Evolutionary conservation across 2,329 filamentous ascomycete genomes (phyloP).

Genomic region (Microsporum canis): DNA sequence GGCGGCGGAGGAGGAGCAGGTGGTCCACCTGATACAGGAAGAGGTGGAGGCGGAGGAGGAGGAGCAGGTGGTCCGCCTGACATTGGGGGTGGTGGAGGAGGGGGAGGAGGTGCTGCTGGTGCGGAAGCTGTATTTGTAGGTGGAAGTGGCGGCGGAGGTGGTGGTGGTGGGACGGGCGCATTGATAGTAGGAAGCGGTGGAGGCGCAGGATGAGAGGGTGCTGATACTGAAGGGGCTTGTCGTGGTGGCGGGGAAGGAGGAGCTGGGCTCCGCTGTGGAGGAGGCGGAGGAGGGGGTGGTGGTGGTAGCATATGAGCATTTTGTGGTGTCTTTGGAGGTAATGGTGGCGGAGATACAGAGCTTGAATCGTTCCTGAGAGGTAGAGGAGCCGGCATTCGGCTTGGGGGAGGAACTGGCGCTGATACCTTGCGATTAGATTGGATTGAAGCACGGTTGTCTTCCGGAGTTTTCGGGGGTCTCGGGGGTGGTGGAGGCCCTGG

Average conservation of each 20-base stretch:
- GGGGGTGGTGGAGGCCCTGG: slow-evolving; percentile 53
- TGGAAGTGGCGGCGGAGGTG: slow-evolving; percentile 24
- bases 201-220: slow-evolving; percentile 29
- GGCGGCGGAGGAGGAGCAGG: slow-evolving; percentile 43
- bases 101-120: slow-evolving; percentile 26
- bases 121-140: slow-evolving; percentile 20
- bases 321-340: slow-evolving; percentile 43
- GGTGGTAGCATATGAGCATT: slow-evolving; percentile 32
- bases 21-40: slow-evolving; percentile 20
- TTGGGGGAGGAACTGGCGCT: slow-evolving; percentile 62
- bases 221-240: slow-evolving; percentile 15
- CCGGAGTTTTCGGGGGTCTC: slow-evolving; percentile 53
- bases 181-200: slow-evolving; percentile 43
- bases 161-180: slow-evolving; percentile 21
- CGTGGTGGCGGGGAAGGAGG: slow-evolving; percentile 24
- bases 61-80: slow-evolving; percentile 15
- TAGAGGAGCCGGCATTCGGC: slow-evolving; percentile 44
- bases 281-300: slow-evolving; percentile 37
- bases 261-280: slow-evolving; percentile 21
- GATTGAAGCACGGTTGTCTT: slow-evolving; percentile 55
- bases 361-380: slow-evolving; percentile 25
- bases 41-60: slow-evolving; percentile 25
- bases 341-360: slow-evolving; percentile 32
- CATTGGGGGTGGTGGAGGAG: slow-evolving; percentile 31
- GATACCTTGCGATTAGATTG: slow-evolving; percentile 52